phyloP scores from a whole-genome alignment of 495 filamentous ascomycete genomes.

The Penicillium argentinense region DNA sequence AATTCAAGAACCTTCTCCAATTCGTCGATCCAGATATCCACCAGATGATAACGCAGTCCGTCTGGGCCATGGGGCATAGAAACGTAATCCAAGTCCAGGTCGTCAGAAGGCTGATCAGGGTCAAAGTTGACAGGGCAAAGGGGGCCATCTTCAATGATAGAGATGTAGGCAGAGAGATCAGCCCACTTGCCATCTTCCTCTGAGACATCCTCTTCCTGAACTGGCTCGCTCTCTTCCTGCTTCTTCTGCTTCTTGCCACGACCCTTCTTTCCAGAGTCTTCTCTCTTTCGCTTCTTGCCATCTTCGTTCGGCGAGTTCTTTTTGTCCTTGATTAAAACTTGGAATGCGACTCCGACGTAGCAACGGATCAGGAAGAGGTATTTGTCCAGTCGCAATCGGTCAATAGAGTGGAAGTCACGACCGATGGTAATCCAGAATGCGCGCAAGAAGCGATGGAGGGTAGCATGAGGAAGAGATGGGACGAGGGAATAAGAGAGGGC shows the following conservation, averaged over 20 bases:
- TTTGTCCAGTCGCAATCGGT: conserved; percentile 88
- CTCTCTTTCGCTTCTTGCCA: conserved; percentile 31
- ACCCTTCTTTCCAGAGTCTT: conserved; percentile 28
- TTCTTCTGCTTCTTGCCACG: conserved; percentile 48
- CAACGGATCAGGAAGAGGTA: conserved; percentile 82
- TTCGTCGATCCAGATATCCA: conserved; percentile 92
- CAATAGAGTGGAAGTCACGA: conserved; percentile 78
- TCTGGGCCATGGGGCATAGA: conserved; percentile 61
- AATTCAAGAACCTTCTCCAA: conserved; percentile 65
- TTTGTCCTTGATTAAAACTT: conserved; percentile 39
- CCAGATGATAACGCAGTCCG: conserved; percentile 80
- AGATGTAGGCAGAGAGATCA: conserved; percentile 41
- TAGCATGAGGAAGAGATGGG: conserved; percentile 58
- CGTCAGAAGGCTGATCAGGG: conserved; percentile 30
- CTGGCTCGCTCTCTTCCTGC: conserved; percentile 12
- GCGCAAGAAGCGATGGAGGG: conserved; percentile 54
- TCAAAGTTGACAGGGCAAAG: conserved; percentile 47
- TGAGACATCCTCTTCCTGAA: conserved; percentile 19
- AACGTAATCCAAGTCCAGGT: conserved; percentile 32
- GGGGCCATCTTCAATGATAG: conserved; percentile 43
- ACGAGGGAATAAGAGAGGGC: conserved; percentile 79
- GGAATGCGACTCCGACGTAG: conserved; percentile 68
- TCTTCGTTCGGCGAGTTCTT: conserved; percentile 10
- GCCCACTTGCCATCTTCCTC: conserved; percentile 41
- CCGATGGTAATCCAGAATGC: conserved; percentile 92